phyloP scores from a whole-genome alignment of 2,329 filamentous ascomycete genomes.

The Dothideomycetes sp. region DNA sequence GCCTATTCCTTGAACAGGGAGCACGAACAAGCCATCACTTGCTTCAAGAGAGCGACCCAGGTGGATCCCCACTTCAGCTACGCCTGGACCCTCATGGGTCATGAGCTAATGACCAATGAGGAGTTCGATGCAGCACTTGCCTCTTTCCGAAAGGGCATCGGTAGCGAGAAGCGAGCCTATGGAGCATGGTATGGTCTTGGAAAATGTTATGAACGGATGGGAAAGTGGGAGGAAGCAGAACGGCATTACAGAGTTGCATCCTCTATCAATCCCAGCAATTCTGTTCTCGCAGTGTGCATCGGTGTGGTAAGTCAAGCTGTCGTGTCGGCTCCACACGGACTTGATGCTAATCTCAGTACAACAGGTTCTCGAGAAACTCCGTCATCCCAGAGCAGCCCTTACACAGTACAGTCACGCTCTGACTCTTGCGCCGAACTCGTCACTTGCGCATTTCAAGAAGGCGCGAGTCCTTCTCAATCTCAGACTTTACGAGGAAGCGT shows the following conservation, averaged over 20 bases:
- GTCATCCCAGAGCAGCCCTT: constrained; percentile 67
- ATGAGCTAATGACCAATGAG: constrained; percentile 91
- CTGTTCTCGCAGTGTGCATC: constrained; percentile 85
- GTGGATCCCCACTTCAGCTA: constrained; percentile 86
- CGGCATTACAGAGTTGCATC: constrained; percentile 83
- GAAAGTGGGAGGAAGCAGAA: constrained; percentile 62
- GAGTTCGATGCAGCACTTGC: constrained; percentile 91
- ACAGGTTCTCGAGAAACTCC: constrained; percentile 65
- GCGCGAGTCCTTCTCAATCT: constrained; percentile 76
- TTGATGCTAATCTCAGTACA: constrained; percentile 1
- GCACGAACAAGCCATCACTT: constrained; percentile 86
- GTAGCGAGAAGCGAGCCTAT: constrained; percentile 81
- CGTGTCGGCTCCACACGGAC: neutral
- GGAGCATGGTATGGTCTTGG: constrained; percentile 95
- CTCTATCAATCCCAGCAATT: constrained; percentile 84
- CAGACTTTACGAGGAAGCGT: constrained; percentile 56
- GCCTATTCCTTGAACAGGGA: constrained; percentile 87
- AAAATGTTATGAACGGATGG: constrained; percentile 48
- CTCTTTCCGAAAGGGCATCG: constrained; percentile 76
- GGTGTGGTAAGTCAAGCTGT: constrained; percentile 50
- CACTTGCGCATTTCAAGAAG: constrained; percentile 85
- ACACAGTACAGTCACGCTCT: constrained; percentile 74
- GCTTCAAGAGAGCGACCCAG: constrained; percentile 90
- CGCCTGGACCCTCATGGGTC: constrained; percentile 87
- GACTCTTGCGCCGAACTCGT: constrained; percentile 67